Evolutionary conservation across 768 basidiomycete species (phyloP).

Genomic region (Krasilnikovozyma curviuscula): DNA sequence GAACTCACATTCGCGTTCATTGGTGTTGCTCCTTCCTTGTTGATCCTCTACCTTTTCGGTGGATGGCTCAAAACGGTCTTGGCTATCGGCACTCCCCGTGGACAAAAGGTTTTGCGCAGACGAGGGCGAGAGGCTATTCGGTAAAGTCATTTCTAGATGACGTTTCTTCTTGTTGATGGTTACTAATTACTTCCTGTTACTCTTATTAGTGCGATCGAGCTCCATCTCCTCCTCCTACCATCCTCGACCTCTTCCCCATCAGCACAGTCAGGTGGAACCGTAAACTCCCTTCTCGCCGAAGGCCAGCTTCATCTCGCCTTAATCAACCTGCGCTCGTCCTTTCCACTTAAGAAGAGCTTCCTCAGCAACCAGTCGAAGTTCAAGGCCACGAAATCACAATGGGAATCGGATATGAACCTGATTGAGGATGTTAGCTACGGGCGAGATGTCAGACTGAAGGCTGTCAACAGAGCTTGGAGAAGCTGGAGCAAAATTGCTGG

Average conservation of each 20-base stretch:
- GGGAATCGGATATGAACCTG: no score
- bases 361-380: no score
- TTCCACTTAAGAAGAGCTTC: no score
- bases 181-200: slow-evolving; percentile 35
- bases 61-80: slow-evolving; percentile 38
- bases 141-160: not conserved
- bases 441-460: no score
- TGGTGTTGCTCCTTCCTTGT: slow-evolving; percentile 75
- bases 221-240: slow-evolving; percentile 31
- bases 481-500: no score
- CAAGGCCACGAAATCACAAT: no score
- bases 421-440: no score
- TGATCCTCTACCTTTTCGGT: slow-evolving; percentile 49
- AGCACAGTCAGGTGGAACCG: slow-evolving; percentile 1
- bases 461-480: no score
- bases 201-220: slow-evolving; percentile 53
- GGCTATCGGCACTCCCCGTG: slow-evolving; percentile 33
- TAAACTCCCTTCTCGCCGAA: slow-evolving; percentile 30
- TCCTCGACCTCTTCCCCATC: slow-evolving; percentile 13
- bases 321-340: slow-evolving; percentile 44
- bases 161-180: not conserved
- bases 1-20: slow-evolving; percentile 93
- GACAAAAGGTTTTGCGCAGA: slow-evolving; percentile 29
- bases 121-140: slow-evolving; percentile 14
- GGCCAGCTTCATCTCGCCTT: slow-evolving; percentile 57